Conservation (phyloP, 1,284 basidiomycete species). For the Stygiomarasmius scandens region DNA sequence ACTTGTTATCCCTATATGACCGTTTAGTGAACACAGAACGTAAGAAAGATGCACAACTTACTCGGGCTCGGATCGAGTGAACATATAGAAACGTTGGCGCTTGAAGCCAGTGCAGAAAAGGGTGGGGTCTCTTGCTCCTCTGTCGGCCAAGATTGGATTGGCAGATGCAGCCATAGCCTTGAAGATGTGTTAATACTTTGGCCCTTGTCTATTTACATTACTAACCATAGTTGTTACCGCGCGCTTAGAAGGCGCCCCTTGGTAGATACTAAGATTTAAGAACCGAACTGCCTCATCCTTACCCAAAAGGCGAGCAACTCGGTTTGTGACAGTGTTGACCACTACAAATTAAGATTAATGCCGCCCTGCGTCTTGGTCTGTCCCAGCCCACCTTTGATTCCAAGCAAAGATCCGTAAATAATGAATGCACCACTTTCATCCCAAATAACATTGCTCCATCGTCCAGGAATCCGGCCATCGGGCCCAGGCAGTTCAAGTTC, state of each 20-base stretch:
- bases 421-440: slow-evolving; percentile 96
- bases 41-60: slow-evolving; percentile 40
- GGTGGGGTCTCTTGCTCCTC: slow-evolving; percentile 85
- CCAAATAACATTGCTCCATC: slow-evolving; percentile 90
- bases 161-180: slow-evolving; percentile 95
- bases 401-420: slow-evolving; percentile 90
- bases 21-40: not conserved
- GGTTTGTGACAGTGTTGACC: slow-evolving; percentile 92
- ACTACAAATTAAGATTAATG: slow-evolving; percentile 50
- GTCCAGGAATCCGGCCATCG: slow-evolving; percentile 67
- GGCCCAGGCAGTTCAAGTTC: slow-evolving; percentile 84
- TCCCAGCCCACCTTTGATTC: slow-evolving; percentile 81
- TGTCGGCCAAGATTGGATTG: slow-evolving; percentile 91
- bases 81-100: slow-evolving; percentile 95
- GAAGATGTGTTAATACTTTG: slow-evolving; percentile 2
- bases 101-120: slow-evolving; percentile 94
- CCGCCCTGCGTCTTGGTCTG: not conserved
- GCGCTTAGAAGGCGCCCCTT: slow-evolving; percentile 91
- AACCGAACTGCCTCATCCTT: slow-evolving; percentile 95
- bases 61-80: slow-evolving; percentile 92
- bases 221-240: slow-evolving; percentile 79
- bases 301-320: slow-evolving; percentile 87
- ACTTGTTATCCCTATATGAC: slow-evolving; percentile 73
- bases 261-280: slow-evolving; percentile 88
- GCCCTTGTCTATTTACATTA: not conserved